Percentiles rank a stretch among this genome's conserved stretches.
phyloP scores from a whole-genome alignment of 208 protist species.

The Trypanosoma cruzi region DNA sequence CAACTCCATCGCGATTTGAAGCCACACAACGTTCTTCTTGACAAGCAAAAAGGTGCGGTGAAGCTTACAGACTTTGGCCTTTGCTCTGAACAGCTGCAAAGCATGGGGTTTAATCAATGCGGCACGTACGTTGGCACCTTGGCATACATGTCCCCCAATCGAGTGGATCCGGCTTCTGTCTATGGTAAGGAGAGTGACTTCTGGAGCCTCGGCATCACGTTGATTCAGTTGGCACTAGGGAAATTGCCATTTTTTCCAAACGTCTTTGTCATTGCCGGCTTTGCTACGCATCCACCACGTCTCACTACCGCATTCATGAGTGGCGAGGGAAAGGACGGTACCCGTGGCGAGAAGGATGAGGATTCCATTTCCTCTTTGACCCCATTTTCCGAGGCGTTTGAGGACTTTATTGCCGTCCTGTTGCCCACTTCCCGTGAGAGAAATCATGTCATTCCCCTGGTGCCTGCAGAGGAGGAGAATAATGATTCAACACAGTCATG shows the following conservation, averaged over 20 bases:
- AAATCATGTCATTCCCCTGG: neutral
- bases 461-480: neutral
- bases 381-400: constrained; percentile 17
- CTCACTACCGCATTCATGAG: neutral
- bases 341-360: neutral
- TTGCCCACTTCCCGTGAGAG: neutral
- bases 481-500: constrained; percentile 1
- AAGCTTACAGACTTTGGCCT: constrained; percentile 94
- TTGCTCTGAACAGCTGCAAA: constrained; percentile 20
- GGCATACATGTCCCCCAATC: constrained; percentile 40
- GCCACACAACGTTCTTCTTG: constrained; percentile 97
- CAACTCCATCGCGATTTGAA: constrained; percentile 95
- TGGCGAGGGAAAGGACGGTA: neutral
- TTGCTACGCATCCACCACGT: constrained; percentile 25
- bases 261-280: constrained; percentile 26
- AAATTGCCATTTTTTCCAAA: constrained; percentile 27
- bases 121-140: constrained; percentile 37
- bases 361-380: neutral
- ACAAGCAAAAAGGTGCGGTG: constrained; percentile 86
- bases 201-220: constrained; percentile 38
- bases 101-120: constrained; percentile 33
- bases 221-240: constrained; percentile 35
- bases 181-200: constrained; percentile 41
- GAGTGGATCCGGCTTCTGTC: constrained; percentile 27
- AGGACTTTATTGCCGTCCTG: constrained; percentile 26